phyloP scores from a whole-genome alignment of 495 filamentous ascomycete genomes.

The Trichoderma gamsii region DNA sequence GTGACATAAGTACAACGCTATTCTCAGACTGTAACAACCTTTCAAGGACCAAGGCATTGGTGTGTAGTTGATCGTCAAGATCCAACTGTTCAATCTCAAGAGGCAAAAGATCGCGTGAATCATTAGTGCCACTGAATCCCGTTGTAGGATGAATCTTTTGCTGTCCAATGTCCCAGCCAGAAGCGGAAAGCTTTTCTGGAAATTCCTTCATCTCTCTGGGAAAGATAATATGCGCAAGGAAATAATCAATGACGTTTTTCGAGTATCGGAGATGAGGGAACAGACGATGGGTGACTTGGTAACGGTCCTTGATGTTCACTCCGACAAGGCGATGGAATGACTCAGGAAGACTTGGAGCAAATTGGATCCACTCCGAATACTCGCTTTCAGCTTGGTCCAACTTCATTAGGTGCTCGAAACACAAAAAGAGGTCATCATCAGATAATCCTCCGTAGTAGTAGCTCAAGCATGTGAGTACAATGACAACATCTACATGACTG shows the following conservation, averaged over 20 bases:
- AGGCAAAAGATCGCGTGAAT: slow-evolving; percentile 53
- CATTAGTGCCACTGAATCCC: slow-evolving; percentile 71
- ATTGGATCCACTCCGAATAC: slow-evolving; percentile 49
- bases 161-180: slow-evolving; percentile 62
- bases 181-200: slow-evolving; percentile 57
- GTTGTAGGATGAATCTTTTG: slow-evolving; percentile 45
- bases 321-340: slow-evolving; percentile 43
- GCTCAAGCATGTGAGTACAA: slow-evolving; percentile 57
- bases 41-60: slow-evolving; percentile 58
- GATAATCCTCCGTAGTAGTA: slow-evolving; percentile 64
- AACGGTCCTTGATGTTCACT: slow-evolving; percentile 54
- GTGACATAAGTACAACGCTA: slow-evolving; percentile 29
- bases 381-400: slow-evolving; percentile 51
- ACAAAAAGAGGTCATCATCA: slow-evolving; percentile 44
- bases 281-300: slow-evolving; percentile 34
- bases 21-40: slow-evolving; percentile 54
- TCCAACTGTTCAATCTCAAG: slow-evolving; percentile 51
- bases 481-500: slow-evolving; percentile 65
- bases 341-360: slow-evolving; percentile 29
- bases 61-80: slow-evolving; percentile 49
- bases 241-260: slow-evolving; percentile 56
- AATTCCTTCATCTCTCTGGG: slow-evolving; percentile 60
- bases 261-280: slow-evolving; percentile 49
- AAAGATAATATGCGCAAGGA: slow-evolving; percentile 56
- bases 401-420: slow-evolving; percentile 44